phyloP scores from a whole-genome alignment of 305 asterid genomes.

The Fraxinus xanthoxyloides region DNA sequence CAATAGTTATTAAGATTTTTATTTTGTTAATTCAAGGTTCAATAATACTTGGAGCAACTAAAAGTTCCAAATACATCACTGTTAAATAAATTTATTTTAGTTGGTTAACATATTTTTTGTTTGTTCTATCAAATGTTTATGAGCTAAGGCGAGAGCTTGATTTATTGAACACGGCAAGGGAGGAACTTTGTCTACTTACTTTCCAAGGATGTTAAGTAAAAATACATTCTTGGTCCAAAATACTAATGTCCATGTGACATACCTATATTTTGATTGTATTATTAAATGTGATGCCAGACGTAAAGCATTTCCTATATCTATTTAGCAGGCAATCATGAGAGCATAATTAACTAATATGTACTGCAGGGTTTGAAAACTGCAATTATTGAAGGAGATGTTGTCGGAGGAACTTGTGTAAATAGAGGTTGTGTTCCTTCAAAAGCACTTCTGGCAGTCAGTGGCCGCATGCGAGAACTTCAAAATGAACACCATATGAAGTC shows the following conservation, averaged over 20 bases:
- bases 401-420: constrained; percentile 91
- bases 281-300: background rate
- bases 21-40: too few species aligned
- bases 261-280: constrained; percentile 6
- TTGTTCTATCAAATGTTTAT: too few species aligned
- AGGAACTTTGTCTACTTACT: background rate
- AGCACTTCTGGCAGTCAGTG: constrained; percentile 96
- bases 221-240: background rate
- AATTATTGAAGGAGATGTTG: constrained; percentile 80
- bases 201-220: background rate
- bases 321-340: constrained; percentile 11
- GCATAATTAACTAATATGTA: constrained; percentile 7
- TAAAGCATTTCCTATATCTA: constrained; percentile 3
- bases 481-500: constrained; percentile 83
- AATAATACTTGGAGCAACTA: too few species aligned
- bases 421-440: constrained; percentile 94
- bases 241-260: constrained; percentile 12
- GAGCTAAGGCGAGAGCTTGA: too few species aligned
- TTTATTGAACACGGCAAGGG: too few species aligned
- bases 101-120: too few species aligned
- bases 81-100: too few species aligned
- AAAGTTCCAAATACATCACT: too few species aligned
- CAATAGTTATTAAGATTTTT: too few species aligned
- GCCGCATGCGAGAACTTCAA: constrained; percentile 92
- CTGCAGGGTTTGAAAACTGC: constrained; percentile 88